Evolutionary conservation across 73 alveolate species (phyloP), one percentile per base, ranked within the genome.

Genomic region (Blepharisma stoltei): DNA sequence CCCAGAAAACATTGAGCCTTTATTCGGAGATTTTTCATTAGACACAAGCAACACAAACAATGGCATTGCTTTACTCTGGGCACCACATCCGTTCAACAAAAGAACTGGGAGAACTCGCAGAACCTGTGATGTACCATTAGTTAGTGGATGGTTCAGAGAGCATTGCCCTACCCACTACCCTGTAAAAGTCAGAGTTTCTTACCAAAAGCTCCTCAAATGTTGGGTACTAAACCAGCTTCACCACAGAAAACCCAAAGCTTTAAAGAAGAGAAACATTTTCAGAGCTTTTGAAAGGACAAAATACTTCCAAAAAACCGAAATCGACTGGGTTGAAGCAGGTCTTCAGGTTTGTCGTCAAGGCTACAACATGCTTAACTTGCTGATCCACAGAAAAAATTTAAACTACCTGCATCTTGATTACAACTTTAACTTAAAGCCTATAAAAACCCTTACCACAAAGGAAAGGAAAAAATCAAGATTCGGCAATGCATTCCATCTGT

Each of bases 271-370:
- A 78, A 85, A 90, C 70, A 87, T 98, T 71, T 90, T 98, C 83
- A 96, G 95, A 84, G 99, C 99, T 23, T 97, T 98, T 79, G 94
- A 92, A 76, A 93, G 96, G 68, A 98, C 99, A 21, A 98, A 98
- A 85, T 98, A 95, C 94, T 98, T 98, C 98, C 97, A 98, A 83
- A 81, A 92, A 80, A 98, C 99, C 1, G 99, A 97, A 88, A 88
- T 96, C 65, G 99, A 98, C 81, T 98, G 99, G 99, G 99, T 98
- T 77, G 99, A 98, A 90, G 98, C 96, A 6, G 99, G 99, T 20
- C 80, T 98, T 46, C 97, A 98, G 89, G 98, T 98, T 21, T 94
- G 98, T 78, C 90, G 99, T 41, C 98, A 98, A 90, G 99, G 99
- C 50, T 98, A 95, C 89, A 98, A 98, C 93, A 98, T 98, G 99